Conservation (phyloP, 2,329 filamentous ascomycete genomes). For the Paradendryphiella salina region DNA sequence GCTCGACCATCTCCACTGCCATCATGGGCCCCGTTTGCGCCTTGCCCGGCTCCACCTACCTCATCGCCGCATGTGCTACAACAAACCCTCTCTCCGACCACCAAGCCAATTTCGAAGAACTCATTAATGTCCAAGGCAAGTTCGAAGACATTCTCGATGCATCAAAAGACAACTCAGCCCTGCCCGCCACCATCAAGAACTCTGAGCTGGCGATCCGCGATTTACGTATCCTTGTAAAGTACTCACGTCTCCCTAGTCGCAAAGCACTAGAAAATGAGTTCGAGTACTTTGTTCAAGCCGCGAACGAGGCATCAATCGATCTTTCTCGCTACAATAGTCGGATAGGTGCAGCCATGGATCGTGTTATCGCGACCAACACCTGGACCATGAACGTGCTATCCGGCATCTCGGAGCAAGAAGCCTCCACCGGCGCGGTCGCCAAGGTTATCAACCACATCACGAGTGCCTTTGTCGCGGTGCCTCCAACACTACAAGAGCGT, state of each 20-base stretch:
- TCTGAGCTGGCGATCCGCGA: slow-evolving; percentile 75
- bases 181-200: slow-evolving; percentile 79
- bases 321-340: slow-evolving; percentile 76
- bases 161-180: slow-evolving; percentile 64
- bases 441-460: slow-evolving; percentile 53
- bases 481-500: slow-evolving; percentile 48
- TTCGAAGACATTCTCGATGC: slow-evolving; percentile 76
- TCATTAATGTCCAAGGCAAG: slow-evolving; percentile 73
- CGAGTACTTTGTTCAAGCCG: slow-evolving; percentile 72
- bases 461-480: slow-evolving; percentile 59
- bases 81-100: slow-evolving; percentile 12
- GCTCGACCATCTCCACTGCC: slow-evolving; percentile 65
- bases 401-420: slow-evolving; percentile 56
- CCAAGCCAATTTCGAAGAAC: slow-evolving; percentile 66
- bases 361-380: slow-evolving; percentile 72
- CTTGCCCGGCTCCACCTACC: slow-evolving; percentile 65
- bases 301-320: slow-evolving; percentile 65
- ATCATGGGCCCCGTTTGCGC: slow-evolving; percentile 71
- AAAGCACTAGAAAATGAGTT: slow-evolving; percentile 76
- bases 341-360: slow-evolving; percentile 73
- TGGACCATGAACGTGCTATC: slow-evolving; percentile 74
- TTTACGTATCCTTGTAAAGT: slow-evolving; percentile 70
- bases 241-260: slow-evolving; percentile 67
- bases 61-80: slow-evolving; percentile 66
- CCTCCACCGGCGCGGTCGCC: slow-evolving; percentile 45